phyloP scores from a whole-genome alignment of 2,329 filamentous ascomycete species.

The Diaporthe velutina region DNA sequence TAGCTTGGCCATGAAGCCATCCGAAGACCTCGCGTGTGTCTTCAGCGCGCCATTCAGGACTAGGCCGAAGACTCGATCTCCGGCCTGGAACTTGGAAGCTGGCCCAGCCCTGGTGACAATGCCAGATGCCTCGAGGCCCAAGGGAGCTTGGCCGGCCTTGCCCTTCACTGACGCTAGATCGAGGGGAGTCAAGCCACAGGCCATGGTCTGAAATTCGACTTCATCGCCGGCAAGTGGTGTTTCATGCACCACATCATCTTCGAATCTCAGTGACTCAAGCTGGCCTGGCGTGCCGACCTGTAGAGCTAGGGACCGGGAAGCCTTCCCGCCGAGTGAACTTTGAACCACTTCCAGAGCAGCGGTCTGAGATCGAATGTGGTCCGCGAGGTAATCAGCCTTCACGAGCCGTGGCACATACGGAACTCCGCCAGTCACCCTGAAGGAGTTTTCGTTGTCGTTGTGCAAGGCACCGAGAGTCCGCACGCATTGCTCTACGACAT shows the following conservation, averaged over 20 bases:
- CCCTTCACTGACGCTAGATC: constrained; percentile 41
- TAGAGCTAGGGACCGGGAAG: constrained; percentile 30
- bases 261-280: constrained; percentile 43
- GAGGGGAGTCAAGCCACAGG: constrained; percentile 40
- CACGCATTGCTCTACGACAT: constrained; percentile 36
- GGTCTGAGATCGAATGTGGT: constrained; percentile 42
- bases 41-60: constrained; percentile 42
- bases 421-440: constrained; percentile 35
- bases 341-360: constrained; percentile 25
- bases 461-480: constrained; percentile 33
- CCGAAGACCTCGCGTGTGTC: constrained; percentile 41
- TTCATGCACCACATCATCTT: constrained; percentile 39
- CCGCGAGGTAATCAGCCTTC: constrained; percentile 39
- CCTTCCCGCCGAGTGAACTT: constrained; percentile 16
- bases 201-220: constrained; percentile 43
- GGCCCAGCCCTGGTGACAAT: constrained; percentile 42
- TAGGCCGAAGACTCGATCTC: constrained; percentile 44
- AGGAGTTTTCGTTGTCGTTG: constrained; percentile 43
- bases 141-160: constrained; percentile 30
- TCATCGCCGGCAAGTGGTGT: constrained; percentile 39
- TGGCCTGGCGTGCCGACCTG: constrained; percentile 39
- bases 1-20: constrained; percentile 40
- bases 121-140: constrained; percentile 42
- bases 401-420: constrained; percentile 40
- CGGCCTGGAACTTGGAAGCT: constrained; percentile 37